Evolutionary conservation across 192 early-diverging fungal genomes (phyloP), one percentile per base, ranked within the genome.

Genomic region (Chytriomyces confervae): DNA sequence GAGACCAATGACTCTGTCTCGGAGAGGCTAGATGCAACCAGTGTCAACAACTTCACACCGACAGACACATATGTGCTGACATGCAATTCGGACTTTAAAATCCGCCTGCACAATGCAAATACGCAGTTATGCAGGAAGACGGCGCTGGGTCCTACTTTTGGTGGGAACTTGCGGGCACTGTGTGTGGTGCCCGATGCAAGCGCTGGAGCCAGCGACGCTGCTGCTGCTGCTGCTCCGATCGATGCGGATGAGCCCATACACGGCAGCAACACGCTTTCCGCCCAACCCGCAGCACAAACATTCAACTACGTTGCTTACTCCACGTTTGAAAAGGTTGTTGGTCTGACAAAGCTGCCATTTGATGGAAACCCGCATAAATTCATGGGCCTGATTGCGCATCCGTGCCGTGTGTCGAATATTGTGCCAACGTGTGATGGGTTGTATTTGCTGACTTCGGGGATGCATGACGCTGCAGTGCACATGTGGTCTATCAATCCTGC

Each of bases 311-410:
- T 86, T 11, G 83, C 73, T 0, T 88, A 76, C 53, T 66, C 74
- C 2, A 78, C 84, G 13, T 18, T 72, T 18, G 83, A 87, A 44
- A 89, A 88, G 62, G 86, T 88, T 11, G 73, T 88, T 65, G 89
- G 89, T 1, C 18, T 90, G 1, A 69, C 82, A 11, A 89, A 89
- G 66, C 69, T 90, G 43, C 89, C 89, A n/a, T 74, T 89, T 27
- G 88, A 90, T 61, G 89, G 89, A 6, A 90, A 90, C 76, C 89
- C 89, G 7, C 80, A 86, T 77, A 53, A 66, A 24, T 82, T 73
- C 13, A 85, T 85, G 80, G 89, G 88, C 7, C 44, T 90, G 11
- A 80, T 91, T 64, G 89, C 84, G 5, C 89, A 90, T 79, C 84
- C 89, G 16, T 83, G 87, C 23, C 68, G 75, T 50, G 86, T 87